Evolutionary conservation across 495 filamentous ascomycete genomes (phyloP).

Genomic region (Penicillium desertorum): DNA sequence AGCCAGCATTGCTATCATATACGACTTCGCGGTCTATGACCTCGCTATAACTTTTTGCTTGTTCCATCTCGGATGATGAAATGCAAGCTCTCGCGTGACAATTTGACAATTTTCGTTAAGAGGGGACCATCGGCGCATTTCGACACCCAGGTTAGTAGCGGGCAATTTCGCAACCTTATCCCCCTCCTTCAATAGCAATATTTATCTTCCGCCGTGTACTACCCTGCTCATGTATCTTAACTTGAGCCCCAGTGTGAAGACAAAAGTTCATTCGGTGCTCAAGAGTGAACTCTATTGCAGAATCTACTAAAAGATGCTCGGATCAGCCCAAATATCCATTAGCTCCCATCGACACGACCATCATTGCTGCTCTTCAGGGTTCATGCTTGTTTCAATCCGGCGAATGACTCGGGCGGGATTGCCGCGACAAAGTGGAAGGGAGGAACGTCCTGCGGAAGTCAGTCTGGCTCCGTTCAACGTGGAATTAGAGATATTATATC

Average conservation of each 20-base stretch:
- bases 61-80: neutral
- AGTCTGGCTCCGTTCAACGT: neutral
- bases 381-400: constrained; percentile 20
- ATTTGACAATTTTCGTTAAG: neutral
- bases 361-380: neutral
- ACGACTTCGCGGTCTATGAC: neutral
- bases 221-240: neutral
- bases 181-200: too few species aligned
- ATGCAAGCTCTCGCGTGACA: neutral
- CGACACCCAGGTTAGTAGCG: neutral
- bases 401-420: constrained; percentile 61
- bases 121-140: neutral
- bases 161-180: neutral
- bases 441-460: constrained; percentile 49
- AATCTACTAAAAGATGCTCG: neutral
- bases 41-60: neutral
- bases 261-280: too few species aligned
- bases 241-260: neutral
- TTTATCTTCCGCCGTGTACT: neutral
- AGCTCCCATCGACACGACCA: neutral
- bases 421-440: constrained; percentile 57
- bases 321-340: neutral
- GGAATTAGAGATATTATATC: neutral
- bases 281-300: neutral
- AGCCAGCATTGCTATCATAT: neutral